Conservation (phyloP, 805 yeast species). For the Barnettozyma sp. region DNA sequence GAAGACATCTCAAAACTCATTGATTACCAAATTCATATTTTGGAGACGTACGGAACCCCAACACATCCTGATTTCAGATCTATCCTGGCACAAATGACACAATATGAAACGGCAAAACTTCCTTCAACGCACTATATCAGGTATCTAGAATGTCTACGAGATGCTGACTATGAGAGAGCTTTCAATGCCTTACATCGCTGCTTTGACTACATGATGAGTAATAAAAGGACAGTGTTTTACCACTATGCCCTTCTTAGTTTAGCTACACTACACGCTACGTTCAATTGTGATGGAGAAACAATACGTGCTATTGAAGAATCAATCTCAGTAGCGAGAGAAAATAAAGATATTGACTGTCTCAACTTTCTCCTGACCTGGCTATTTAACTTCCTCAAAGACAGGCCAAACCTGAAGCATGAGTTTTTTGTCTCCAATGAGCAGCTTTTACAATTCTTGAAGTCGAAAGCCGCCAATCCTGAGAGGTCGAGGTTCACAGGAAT, state of each 20-base stretch:
- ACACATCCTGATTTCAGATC: constrained; percentile 38
- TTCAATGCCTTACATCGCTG: constrained; percentile 51
- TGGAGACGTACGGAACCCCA: constrained; percentile 46
- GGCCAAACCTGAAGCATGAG: constrained; percentile 50
- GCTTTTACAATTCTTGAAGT: constrained; percentile 47
- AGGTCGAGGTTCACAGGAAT: constrained; percentile 20
- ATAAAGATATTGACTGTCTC: constrained; percentile 48
- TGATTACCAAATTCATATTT: constrained; percentile 44
- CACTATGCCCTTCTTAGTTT: constrained; percentile 72
- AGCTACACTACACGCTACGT: constrained; percentile 65
- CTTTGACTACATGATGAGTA: constrained; percentile 75
- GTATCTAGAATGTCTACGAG: constrained; percentile 52
- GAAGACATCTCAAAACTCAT: constrained; percentile 44
- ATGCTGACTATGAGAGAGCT: constrained; percentile 51
- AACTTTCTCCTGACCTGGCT: constrained; percentile 26
- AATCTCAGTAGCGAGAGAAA: constrained; percentile 79
- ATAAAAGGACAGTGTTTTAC: constrained; percentile 53
- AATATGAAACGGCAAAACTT: constrained; percentile 36
- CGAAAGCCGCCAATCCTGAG: constrained; percentile 23
- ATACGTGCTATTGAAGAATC: constrained; percentile 80
- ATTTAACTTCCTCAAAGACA: constrained; percentile 44
- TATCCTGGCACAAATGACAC: constrained; percentile 40
- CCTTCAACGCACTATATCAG: constrained; percentile 49
- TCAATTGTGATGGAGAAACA: constrained; percentile 55
- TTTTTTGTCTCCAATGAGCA: constrained; percentile 57